Evolutionary conservation across 768 basidiomycete genomes (phyloP), one percentile per base, ranked within the genome.

Genomic region (Coprinopsis cinerea): DNA sequence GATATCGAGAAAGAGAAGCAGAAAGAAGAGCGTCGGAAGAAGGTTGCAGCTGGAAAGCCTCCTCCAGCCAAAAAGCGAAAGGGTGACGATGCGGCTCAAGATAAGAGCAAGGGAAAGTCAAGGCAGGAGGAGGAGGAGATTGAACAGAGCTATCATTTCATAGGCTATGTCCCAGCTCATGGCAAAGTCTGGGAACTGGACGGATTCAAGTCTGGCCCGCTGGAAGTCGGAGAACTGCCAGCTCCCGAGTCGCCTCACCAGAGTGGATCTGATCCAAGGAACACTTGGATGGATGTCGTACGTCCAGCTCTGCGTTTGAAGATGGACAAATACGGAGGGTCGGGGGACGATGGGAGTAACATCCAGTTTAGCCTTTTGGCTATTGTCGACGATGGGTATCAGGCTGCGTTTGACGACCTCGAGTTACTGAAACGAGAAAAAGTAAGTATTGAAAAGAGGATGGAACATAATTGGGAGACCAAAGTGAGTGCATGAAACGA

Each of bases 141-240:
- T 15, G 72, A 75, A 34, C 81, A 81, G 44, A 67, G 67, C 0
- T 84, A 76, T 62, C 82, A 84, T 57, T 84, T 80, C 65, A 81
- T 83, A 51, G 80, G 78, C 9, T 84, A 82, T 56, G 77, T 83
- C 27, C 81, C 79, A 3, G 75, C 73, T 1, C 65, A 73, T 56
- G 81, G 80, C 6, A 80, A 81, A 54, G 81, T 83, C n/a, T 85
- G 81, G 81, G 81, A 85, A 61, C 72, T 85, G 45, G 80, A 83
- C 58, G 82, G 82, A 11, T 70, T 83, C 47, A 80, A 79, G 51
- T 69, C 75, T 1, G 81, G 78, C 0, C 81, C 82, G 4, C 65
- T 85, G 7, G 81, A 82, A 60, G 81, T 83, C 20, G 81, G 81
- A 32, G 81, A 81, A 56, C 58, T 82, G n/a, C 59, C 67, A 14